Evolutionary conservation across 192 early-diverging fungal species (phyloP), one percentile per base, ranked within the genome.

Genomic region (Coemansia javaensis): DNA sequence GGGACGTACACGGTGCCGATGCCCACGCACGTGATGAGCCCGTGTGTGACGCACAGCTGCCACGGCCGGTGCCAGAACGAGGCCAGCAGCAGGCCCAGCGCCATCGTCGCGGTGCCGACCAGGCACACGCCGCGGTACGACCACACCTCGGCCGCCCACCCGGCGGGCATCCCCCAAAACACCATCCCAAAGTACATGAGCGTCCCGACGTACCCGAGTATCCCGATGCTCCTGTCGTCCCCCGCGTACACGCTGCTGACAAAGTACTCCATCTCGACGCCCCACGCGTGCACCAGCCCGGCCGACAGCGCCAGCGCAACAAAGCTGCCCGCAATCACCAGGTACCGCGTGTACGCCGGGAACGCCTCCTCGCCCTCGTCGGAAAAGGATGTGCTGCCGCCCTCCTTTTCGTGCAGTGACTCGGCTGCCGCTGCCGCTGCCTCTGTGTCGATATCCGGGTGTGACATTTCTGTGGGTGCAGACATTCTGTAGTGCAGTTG

Each of bases 21-120:
- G 12, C 83, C 83, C 13, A 81, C 4, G 17, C 85, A 83, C 49
- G 75, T 84, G 18, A 87, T 39, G 20, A 85, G 40, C n/a, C 85
- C 85, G 31, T 85, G 78, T 0, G 82, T 56, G 9, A 87, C 44
- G 34, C 81, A 85, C 15, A 87, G 53, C 36, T 84, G 81, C 85
- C 85, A 87, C 0, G 82, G 54, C 40, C 79, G 49, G 10, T 73
- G 84, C 10, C 79, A 59, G 50, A 83, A 85, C 25, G 78, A 80
- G 10, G 81, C 79, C 6, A 82, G 53, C 8, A 84, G 50, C 25
- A 82, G 56, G 13, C 83, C 83, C 1, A 83, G 15, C n/a, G 77
- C 60, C 56, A 75, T 39, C 32, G 71, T 32, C 20, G 69, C 14
- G 9, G 50, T 27, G 12, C 70, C 70, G 14, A 57, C 32, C 24